A percentile compares a stretch with the other conserved stretches of the same genome.
These are phyloP conservation scores for Lactarius trivialis DNA, from an alignment of 768 basidiomycete species.

Conservation along the genomic window DNA sequence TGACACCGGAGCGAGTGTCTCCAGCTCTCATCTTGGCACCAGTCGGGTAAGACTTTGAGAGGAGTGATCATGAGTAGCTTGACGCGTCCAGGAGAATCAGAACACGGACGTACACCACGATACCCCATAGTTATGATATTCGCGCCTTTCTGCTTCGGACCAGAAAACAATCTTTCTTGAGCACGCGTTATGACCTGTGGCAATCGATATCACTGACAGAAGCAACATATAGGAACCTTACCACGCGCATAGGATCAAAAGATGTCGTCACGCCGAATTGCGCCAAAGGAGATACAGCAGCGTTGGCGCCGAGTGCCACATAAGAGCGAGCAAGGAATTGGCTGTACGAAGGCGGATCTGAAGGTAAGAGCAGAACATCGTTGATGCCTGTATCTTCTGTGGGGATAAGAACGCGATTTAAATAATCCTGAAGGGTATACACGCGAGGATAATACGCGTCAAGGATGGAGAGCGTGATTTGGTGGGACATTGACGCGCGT, in stretches of 20 bases:
- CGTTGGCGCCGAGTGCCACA: slow-evolving; percentile 4
- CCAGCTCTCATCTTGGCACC: slow-evolving; percentile 31
- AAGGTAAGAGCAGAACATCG: slow-evolving; percentile 6
- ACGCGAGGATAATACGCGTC: slow-evolving; percentile 14
- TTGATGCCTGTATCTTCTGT: not conserved
- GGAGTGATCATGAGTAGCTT: slow-evolving; percentile 1
- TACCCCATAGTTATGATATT: slow-evolving; percentile 69
- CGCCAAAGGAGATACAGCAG: not conserved
- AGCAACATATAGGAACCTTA: not conserved
- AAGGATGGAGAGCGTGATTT: slow-evolving; percentile 17
- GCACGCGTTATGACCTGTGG: slow-evolving; percentile 54
- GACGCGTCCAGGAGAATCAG: not conserved
- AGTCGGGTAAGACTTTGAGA: slow-evolving; percentile 12
- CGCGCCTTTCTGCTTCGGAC: slow-evolving; percentile 31
- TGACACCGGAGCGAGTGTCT: slow-evolving; percentile 38
- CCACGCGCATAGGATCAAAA: slow-evolving; percentile 11
- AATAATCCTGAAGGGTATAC: slow-evolving; percentile 10
- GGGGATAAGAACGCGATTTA: not conserved
- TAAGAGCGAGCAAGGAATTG: slow-evolving; percentile 12
- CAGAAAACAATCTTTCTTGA: slow-evolving; percentile 47
- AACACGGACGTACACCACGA: slow-evolving; percentile 38
- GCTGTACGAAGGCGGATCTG: slow-evolving; percentile 4
- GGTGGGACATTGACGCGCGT: slow-evolving; percentile 11
- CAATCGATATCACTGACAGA: slow-evolving; percentile 25
- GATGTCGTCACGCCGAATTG: slow-evolving; percentile 14